Evolutionary conservation across 2,329 filamentous ascomycete genomes (phyloP).

Genomic region (Fusarium citri): DNA sequence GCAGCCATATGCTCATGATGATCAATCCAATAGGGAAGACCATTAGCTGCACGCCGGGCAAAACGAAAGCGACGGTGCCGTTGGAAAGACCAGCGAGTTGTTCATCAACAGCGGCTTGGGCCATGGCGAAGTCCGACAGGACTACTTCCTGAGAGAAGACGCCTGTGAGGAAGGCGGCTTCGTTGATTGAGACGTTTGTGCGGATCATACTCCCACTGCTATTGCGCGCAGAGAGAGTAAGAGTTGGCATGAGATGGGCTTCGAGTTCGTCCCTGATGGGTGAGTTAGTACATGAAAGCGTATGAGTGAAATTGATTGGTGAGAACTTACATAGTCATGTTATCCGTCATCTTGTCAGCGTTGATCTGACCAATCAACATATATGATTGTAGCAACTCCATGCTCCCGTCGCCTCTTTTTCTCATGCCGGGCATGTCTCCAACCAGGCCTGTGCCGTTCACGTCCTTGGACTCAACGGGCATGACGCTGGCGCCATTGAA

Average conservation of each 20-base stretch:
- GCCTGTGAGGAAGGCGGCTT: constrained; percentile 77
- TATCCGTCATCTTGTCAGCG: constrained; percentile 61
- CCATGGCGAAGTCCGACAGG: constrained; percentile 62
- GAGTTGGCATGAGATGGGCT: constrained; percentile 73
- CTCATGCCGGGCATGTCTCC: constrained; percentile 31
- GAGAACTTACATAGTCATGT: constrained; percentile 70
- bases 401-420: constrained; percentile 42
- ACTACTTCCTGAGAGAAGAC: constrained; percentile 72
- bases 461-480: constrained; percentile 42
- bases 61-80: constrained; percentile 71
- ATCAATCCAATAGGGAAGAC: constrained; percentile 78
- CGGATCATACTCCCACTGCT: constrained; percentile 63
- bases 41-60: constrained; percentile 75
- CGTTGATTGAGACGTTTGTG: constrained; percentile 75
- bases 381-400: constrained; percentile 69
- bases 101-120: constrained; percentile 62
- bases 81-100: constrained; percentile 59
- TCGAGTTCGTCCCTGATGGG: constrained; percentile 66
- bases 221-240: constrained; percentile 72
- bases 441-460: constrained; percentile 44
- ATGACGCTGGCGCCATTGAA: constrained; percentile 63
- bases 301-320: constrained; percentile 13
- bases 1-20: constrained; percentile 72
- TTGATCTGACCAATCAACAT: constrained; percentile 78
- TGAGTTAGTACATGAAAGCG: constrained; percentile 16